Percentiles rank a stretch among this genome's conserved stretches.
Conservation (phyloP, 441 rosid species). For the Jatropha podagrica region DNA sequence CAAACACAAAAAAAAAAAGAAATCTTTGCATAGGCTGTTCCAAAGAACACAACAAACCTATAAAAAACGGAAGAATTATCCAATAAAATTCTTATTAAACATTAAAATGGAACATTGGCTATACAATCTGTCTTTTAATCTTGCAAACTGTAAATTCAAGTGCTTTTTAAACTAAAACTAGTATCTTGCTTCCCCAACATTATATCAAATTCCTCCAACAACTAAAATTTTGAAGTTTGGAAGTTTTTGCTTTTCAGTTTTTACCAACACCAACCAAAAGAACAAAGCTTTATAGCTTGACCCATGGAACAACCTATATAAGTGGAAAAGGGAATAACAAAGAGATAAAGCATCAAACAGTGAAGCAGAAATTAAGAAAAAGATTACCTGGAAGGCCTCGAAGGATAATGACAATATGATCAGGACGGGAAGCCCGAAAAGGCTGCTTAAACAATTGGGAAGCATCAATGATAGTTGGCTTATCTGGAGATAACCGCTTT, state of each 20-base stretch:
- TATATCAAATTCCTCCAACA: constrained; percentile 2
- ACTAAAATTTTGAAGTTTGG: neutral
- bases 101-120: neutral
- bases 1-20: neutral
- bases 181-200: neutral
- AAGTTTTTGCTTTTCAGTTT: neutral
- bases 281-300: neutral
- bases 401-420: constrained; percentile 77
- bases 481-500: constrained; percentile 45
- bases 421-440: constrained; percentile 62
- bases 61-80: neutral
- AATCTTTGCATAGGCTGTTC: neutral
- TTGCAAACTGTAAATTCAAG: neutral
- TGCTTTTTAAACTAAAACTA: neutral
- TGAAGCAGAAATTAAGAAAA: neutral
- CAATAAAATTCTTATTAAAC: neutral
- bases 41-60: neutral
- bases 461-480: constrained; percentile 60
- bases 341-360: neutral
- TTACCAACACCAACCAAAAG: neutral
- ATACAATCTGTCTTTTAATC: neutral
- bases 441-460: constrained; percentile 69
- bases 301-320: neutral
- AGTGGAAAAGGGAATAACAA: neutral
- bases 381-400: constrained; percentile 85